Conservation (phyloP, 495 filamentous ascomycete species). For the Penicillium salamii region DNA sequence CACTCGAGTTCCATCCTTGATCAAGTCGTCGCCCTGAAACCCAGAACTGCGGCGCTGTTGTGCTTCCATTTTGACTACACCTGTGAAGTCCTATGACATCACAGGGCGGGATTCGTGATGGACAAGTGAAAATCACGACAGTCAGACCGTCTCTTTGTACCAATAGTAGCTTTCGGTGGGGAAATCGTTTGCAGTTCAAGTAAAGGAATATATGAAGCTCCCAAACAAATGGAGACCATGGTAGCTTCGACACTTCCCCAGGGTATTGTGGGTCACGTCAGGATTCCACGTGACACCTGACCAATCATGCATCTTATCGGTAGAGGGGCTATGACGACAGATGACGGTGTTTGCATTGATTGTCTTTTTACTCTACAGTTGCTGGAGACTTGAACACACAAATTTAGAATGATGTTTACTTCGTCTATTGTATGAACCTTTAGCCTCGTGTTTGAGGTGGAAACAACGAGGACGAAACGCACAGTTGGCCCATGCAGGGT, state of each 20-base stretch:
- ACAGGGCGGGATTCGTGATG: not conserved
- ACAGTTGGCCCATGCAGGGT: too few relatives aligned
- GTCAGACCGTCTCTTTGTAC: not conserved
- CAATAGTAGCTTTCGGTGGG: not conserved
- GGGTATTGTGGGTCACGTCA: not conserved
- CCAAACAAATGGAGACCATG: not conserved
- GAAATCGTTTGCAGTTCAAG: not conserved
- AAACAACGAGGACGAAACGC: too few relatives aligned
- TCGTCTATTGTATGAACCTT: too few relatives aligned
- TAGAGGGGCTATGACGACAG: not conserved
- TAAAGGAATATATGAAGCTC: not conserved
- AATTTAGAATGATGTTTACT: too few relatives aligned
- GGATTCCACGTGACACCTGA: not conserved
- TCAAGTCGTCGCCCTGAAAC: not conserved
- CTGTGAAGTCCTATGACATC: not conserved
- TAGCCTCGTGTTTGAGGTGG: too few relatives aligned
- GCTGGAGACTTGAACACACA: too few relatives aligned
- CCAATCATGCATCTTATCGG: not conserved
- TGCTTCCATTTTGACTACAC: not conserved
- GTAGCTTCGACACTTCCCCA: not conserved
- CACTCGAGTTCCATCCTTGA: not conserved
- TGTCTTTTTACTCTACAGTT: too few relatives aligned
- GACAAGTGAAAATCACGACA: not conserved
- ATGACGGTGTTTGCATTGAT: too few relatives aligned
- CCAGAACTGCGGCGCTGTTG: not conserved